Base-by-base conservation (phyloP, 208 protist species). In the Trichomonas vaginalis region DNA sequence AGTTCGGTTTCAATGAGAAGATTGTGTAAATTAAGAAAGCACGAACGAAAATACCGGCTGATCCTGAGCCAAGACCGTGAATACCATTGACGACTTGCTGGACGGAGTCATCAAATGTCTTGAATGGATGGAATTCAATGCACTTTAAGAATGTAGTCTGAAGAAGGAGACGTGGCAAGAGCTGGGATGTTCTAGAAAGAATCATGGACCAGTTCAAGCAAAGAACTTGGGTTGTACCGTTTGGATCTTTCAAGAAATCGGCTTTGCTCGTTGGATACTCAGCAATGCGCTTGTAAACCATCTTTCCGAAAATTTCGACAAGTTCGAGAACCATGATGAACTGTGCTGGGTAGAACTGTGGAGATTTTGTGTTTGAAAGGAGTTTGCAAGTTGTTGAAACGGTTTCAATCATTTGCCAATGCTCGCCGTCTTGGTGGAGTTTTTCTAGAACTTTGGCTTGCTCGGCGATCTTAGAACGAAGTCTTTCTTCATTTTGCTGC, bases 201-300 rank as follows among this genome's bases (percentile, higher is more conserved):
- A 92, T 92, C 86, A 92, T 92, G 6, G 86, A 92, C 86, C 86
- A 92, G 86, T 92, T 92, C 17, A 92, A 40, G 45, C n/a, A 35
- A 15, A 92, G 45, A 4, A 92, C 12, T 47, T 92, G 40, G 12
- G 40, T 42, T 39, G 45, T 37, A 15, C 40, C 86, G 21, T 92
- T 45, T 47, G 35, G 48, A 6, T 48, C 12, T 21, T 48, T 51
- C 12, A 92, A 23, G 45, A 92, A 92, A 51, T 92, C n/a, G 12
- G 14, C 45, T 15, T 48, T 56, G 0, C 40, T 40, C 10, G 86
- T 48, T 39, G 40, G 15, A 51, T 92, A 45, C 6, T 23, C 8
- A 51, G 86, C 23, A 9, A 92, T 92, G 37, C 86, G 39, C 3
- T 47, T 45, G 32, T 92, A 92, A 92, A 92, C 86, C 17, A 92